phyloP scores from a whole-genome alignment of 2,329 filamentous ascomycete species.

The Diaporthe ampelina region DNA sequence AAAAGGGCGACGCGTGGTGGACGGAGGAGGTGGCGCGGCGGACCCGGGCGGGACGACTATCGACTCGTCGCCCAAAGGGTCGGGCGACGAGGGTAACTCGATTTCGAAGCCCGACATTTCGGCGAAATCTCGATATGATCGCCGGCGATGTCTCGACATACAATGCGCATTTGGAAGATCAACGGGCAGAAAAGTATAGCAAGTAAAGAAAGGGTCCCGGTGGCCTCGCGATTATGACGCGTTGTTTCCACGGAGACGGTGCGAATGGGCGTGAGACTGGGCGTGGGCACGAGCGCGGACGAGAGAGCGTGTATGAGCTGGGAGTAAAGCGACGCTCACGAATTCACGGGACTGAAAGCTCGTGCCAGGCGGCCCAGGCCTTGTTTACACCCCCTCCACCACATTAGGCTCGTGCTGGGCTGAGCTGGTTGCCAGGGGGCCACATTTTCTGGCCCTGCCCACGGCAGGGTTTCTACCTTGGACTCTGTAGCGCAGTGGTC shows the following conservation, averaged over 20 bases:
- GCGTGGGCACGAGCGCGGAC: slow-evolving; percentile 13
- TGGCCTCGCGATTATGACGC: slow-evolving; percentile 9
- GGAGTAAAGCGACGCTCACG: slow-evolving; percentile 5
- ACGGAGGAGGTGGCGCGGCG: slow-evolving; percentile 38
- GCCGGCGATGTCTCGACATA: slow-evolving; percentile 42
- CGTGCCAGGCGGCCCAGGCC: slow-evolving; percentile 14
- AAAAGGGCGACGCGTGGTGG: slow-evolving; percentile 53
- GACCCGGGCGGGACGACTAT: slow-evolving; percentile 47
- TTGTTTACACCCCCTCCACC: slow-evolving; percentile 28
- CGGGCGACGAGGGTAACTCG: slow-evolving; percentile 52
- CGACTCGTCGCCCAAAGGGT: slow-evolving; percentile 54
- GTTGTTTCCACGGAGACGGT: slow-evolving; percentile 28
- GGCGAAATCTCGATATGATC: slow-evolving; percentile 42
- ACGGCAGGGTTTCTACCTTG: neutral
- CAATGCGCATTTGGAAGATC: slow-evolving; percentile 40
- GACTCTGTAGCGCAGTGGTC: neutral
- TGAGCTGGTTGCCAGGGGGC: slow-evolving; percentile 28
- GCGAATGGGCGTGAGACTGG: slow-evolving; percentile 12
- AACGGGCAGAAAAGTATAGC: neutral
- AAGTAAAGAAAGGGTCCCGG: slow-evolving; percentile 5
- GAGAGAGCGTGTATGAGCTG: neutral
- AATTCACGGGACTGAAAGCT: slow-evolving; percentile 17
- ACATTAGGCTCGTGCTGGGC: neutral
- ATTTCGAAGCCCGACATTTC: slow-evolving; percentile 45
- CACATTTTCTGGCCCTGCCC: slow-evolving; percentile 26